phyloP scores from a whole-genome alignment of 2,329 filamentous ascomycete species.

The Thermochaetoides dissita region DNA sequence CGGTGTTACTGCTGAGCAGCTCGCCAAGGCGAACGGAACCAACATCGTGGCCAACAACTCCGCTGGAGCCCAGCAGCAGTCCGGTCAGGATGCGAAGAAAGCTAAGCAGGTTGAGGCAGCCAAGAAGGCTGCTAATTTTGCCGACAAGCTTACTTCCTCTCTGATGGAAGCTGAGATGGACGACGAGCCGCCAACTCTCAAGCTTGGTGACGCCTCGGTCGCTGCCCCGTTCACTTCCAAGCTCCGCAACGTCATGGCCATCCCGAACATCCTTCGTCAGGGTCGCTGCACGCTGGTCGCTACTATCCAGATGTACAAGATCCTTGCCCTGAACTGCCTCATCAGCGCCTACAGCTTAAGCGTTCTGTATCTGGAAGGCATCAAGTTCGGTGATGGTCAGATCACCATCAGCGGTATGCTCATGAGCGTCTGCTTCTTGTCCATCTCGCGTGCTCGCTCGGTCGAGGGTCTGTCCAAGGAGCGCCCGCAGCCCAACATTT shows the following conservation, averaged over 20 bases:
- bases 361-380: slow-evolving; percentile 91
- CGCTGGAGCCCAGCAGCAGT: slow-evolving; percentile 47
- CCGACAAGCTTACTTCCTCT: slow-evolving; percentile 69
- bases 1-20: slow-evolving; percentile 48
- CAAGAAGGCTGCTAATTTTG: slow-evolving; percentile 61
- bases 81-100: slow-evolving; percentile 38
- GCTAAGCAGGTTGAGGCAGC: slow-evolving; percentile 51
- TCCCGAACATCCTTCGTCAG: slow-evolving; percentile 96
- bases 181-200: slow-evolving; percentile 88
- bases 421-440: slow-evolving; percentile 98
- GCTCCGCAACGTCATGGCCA: slow-evolving; percentile 87
- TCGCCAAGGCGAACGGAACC: slow-evolving; percentile 37
- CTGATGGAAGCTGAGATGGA: slow-evolving; percentile 88
- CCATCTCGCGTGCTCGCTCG: slow-evolving; percentile 91
- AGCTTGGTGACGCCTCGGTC: slow-evolving; percentile 92
- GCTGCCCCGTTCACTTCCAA: slow-evolving; percentile 97
- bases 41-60: slow-evolving; percentile 53
- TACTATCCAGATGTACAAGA: slow-evolving; percentile 99
- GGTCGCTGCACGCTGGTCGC: slow-evolving; percentile 94
- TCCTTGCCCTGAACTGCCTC: slow-evolving; percentile 89
- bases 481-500: slow-evolving; percentile 94
- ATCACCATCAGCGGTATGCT: slow-evolving; percentile 98
- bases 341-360: slow-evolving; percentile 96
- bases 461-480: slow-evolving; percentile 95
- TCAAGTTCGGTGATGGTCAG: slow-evolving; percentile 97